Conservation (phyloP, 208 protist genomes). For the Vickermania ingenoplastis region DNA sequence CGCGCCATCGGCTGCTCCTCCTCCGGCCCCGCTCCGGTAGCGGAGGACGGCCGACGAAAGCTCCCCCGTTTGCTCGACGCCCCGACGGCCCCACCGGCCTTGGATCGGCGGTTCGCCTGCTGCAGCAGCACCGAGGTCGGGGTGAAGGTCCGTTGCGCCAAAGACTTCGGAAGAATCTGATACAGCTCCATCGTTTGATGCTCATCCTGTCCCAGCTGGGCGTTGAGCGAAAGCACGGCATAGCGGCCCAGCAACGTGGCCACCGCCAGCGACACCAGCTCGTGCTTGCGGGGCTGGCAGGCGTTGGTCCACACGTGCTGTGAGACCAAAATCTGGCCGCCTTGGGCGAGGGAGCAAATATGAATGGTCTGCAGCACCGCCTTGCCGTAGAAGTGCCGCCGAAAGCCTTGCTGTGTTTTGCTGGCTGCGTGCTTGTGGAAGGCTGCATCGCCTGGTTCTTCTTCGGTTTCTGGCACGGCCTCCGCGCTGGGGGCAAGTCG, state of each 20-base stretch:
- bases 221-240: constrained; percentile 66
- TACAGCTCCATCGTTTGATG: constrained; percentile 50
- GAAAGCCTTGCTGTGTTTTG: too few relatives aligned
- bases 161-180: constrained; percentile 35
- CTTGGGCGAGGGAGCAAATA: constrained; percentile 48
- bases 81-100: not conserved
- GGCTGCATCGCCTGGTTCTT: not conserved
- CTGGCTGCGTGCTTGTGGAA: too few relatives aligned
- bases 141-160: constrained; percentile 42
- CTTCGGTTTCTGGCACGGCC: not conserved
- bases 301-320: constrained; percentile 47
- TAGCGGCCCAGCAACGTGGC: constrained; percentile 37
- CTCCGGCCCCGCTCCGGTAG: not conserved
- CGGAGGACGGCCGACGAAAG: not conserved
- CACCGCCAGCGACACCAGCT: constrained; percentile 36
- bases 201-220: constrained; percentile 50
- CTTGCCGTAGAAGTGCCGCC: constrained; percentile 75
- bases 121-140: constrained; percentile 15
- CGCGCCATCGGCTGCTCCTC: not conserved
- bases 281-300: constrained; percentile 35
- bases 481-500: not conserved
- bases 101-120: not conserved
- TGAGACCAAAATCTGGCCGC: constrained; percentile 72
- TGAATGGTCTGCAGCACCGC: constrained; percentile 75
- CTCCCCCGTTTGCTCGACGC: too few relatives aligned